Base-by-base conservation (phyloP, 202 grass and related monocot species). In the Panicum virgatum region DNA sequence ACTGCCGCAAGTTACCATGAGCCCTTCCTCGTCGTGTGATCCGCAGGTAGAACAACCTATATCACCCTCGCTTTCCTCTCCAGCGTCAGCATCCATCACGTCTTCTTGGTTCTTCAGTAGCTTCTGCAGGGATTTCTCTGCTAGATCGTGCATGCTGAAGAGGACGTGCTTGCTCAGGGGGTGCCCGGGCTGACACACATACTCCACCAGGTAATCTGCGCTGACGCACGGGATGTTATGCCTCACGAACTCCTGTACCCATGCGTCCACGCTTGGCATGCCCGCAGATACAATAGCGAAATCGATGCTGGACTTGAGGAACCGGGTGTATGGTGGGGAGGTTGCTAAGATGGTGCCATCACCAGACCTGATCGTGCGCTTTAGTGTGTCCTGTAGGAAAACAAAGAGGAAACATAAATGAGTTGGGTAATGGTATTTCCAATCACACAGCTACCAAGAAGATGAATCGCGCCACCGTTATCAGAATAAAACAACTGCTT, bases 201-300 rank as follows among this genome's bases (percentile, higher is more conserved):
- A 98, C 76, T 98, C 92, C n/a, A 98, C 95, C 47, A 98, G 81
- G 74, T 94, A 98, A 83, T 98, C 95, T 39, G 92, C 80, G 1
- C 84, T 87, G 61, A 98, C 81, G 57, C 95, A 98, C 13, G 95
- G 88, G 66, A 98, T 89, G 56, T 80, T 27, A 38, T 94, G 82
- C 30, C 74, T 79, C 80, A 89, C 43, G 72, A 94, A 98, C 59
- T 93, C 95, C 74, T 87, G 88, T 2, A 94, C 86, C 88, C 95
- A 98, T 7, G 52, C 75, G 56, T 98, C 90, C 11, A 68, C 74
- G 46, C 84, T 80, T 23, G 82, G 68, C 60, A 89, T 86, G 20
- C 77, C 82, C 5, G 86, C 69, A 2, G 91, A 88, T 56, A 98
- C 84, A 7, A 98, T 69, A 6, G 90, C 92, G 11, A 89, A 98